Evolutionary conservation across 2,329 filamentous ascomycete species (phyloP).

Genomic region (Calonectria crousiana): DNA sequence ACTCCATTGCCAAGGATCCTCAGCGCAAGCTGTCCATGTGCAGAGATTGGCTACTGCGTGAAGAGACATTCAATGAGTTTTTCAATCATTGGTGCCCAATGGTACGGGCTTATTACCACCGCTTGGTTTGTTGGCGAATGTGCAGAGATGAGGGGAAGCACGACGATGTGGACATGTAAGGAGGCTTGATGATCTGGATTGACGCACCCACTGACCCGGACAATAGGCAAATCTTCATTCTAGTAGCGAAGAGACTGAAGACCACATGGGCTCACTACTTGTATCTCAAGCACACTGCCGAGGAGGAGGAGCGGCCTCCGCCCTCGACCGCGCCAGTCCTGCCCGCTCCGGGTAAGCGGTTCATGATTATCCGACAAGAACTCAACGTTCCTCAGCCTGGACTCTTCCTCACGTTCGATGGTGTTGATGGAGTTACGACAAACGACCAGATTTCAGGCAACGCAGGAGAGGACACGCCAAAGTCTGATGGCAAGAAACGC

Average conservation of each 20-base stretch:
- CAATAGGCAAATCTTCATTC: constrained; percentile 75
- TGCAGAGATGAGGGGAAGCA: constrained; percentile 79
- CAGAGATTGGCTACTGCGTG: constrained; percentile 79
- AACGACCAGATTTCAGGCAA: constrained; percentile 39
- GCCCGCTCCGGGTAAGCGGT: constrained; percentile 85
- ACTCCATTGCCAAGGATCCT: constrained; percentile 74
- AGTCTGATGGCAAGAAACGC: constrained; percentile 65
- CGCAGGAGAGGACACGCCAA: constrained; percentile 42
- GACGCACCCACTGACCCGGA: constrained; percentile 39
- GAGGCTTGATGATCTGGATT: neutral
- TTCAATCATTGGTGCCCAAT: constrained; percentile 98
- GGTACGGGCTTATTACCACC: constrained; percentile 94
- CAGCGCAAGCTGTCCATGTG: constrained; percentile 78
- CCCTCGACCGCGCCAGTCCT: constrained; percentile 86
- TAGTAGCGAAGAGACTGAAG: constrained; percentile 76
- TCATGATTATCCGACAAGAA: constrained; percentile 91
- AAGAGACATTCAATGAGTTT: constrained; percentile 80
- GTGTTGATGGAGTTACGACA: constrained; percentile 50
- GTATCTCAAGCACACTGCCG: constrained; percentile 77
- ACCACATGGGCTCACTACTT: constrained; percentile 85
- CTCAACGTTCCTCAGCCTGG: constrained; percentile 60
- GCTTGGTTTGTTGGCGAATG: constrained; percentile 89
- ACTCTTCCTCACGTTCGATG: constrained; percentile 64
- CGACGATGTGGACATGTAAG: constrained; percentile 76
- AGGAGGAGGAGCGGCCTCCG: constrained; percentile 63